Percentiles rank a stretch among this genome's conserved stretches.
phyloP scores from a whole-genome alignment of 2,329 filamentous ascomycete genomes.

The Neofusicoccum sp. region DNA sequence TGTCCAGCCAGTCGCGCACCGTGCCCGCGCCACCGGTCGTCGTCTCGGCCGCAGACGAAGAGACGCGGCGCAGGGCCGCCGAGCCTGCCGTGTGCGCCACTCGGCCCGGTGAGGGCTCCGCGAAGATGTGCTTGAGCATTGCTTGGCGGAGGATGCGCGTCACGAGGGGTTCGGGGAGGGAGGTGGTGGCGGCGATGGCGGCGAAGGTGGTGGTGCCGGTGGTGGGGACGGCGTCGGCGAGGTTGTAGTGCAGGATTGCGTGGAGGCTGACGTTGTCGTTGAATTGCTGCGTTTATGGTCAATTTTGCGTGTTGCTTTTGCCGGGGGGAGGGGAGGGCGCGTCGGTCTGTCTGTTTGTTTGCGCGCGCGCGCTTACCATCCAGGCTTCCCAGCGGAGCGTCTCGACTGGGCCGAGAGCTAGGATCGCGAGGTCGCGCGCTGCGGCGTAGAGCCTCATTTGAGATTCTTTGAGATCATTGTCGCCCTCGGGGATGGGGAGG shows the following conservation, averaged over 20 bases:
- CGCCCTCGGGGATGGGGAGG: background rate
- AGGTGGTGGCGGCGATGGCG: background rate
- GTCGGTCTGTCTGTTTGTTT: too few relatives aligned
- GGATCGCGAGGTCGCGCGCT: background rate
- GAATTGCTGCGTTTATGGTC: background rate
- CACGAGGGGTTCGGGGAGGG: background rate
- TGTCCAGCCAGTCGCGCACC: background rate
- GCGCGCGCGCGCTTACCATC: too few relatives aligned
- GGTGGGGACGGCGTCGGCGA: background rate
- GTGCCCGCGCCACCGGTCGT: too few relatives aligned
- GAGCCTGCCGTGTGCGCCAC: background rate
- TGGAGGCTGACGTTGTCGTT: background rate
- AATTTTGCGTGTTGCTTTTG: too few relatives aligned
- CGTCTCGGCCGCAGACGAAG: too few relatives aligned
- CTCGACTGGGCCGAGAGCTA: background rate
- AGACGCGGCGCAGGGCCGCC: background rate
- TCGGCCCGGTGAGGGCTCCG: background rate
- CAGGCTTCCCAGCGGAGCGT: background rate
- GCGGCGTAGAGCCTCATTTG: background rate
- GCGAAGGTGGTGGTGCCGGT: background rate
- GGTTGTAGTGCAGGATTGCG: background rate
- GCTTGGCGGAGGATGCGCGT: background rate
- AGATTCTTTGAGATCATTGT: background rate
- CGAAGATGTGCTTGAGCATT: background rate
- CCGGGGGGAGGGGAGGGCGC: background rate